These are phyloP conservation scores for Colletotrichum neosansevieriae DNA, from an alignment of 2,329 filamentous ascomycete species.

Conservation along the genomic window DNA sequence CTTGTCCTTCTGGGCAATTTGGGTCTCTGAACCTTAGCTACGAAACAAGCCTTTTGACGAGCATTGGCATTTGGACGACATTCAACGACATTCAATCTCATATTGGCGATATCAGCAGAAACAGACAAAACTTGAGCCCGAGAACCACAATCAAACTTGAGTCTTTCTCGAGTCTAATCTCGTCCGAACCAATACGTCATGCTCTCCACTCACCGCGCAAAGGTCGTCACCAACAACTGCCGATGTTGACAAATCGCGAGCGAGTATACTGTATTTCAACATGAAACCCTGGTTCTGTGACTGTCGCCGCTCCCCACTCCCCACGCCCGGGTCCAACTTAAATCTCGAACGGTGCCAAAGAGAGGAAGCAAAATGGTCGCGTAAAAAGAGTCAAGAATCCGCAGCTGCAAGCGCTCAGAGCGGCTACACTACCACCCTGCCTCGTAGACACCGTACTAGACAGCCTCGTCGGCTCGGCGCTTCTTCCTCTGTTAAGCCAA, in stretches of 20 bases:
- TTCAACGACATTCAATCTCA: conserved; percentile 1
- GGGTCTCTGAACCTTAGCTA: conserved; percentile 15
- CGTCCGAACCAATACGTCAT: conserved; percentile 31
- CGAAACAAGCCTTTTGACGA: conserved; percentile 24
- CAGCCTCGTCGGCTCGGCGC: conserved; percentile 23
- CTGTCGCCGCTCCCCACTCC: conserved; percentile 36
- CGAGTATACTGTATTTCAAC: conserved; percentile 37
- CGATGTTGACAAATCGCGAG: conserved; percentile 38
- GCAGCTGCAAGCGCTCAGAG: conserved; percentile 37
- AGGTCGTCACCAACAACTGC: conserved; percentile 35
- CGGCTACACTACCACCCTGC: conserved; percentile 20
- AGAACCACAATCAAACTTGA: neutral
- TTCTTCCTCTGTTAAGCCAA: conserved; percentile 8
- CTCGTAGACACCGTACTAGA: neutral
- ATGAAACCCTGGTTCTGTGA: conserved; percentile 39
- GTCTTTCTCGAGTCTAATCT: neutral
- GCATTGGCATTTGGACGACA: conserved; percentile 3
- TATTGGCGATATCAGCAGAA: neutral
- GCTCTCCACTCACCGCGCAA: conserved; percentile 16
- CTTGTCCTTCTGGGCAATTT: conserved; percentile 24
- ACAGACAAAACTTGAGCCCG: neutral
- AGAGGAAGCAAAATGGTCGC: conserved; percentile 1
- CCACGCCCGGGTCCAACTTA: conserved; percentile 31
- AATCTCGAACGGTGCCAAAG: conserved; percentile 21
- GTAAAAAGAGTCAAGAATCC: conserved; percentile 22